Evolutionary conservation across 2,329 filamentous ascomycete genomes (phyloP).

Genomic region (Ceratocystis cubensis): DNA sequence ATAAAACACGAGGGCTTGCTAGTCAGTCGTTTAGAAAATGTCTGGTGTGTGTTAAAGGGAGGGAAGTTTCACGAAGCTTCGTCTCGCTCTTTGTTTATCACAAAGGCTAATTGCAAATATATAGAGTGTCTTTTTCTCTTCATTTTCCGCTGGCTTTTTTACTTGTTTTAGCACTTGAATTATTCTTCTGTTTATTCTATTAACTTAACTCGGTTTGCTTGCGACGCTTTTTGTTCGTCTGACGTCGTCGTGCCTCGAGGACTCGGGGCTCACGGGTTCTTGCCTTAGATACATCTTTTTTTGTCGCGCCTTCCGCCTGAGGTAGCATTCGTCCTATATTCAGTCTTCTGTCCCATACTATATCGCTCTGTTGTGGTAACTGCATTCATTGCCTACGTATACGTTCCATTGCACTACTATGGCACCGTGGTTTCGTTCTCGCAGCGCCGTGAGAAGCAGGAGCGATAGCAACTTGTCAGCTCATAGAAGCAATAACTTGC

Average conservation of each 20-base stretch:
- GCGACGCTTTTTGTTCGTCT: no score
- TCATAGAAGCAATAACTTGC: background rate
- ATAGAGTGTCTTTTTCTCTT: no score
- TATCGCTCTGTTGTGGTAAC: background rate
- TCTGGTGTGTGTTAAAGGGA: background rate
- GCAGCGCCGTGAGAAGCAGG: background rate
- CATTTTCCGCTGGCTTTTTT: no score
- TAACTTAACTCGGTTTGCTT: no score
- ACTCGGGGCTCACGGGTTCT: background rate
- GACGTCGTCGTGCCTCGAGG: background rate
- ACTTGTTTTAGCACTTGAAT: no score
- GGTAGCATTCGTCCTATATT: background rate
- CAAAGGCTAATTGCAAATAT: no score
- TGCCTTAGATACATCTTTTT: background rate
- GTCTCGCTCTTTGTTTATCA: no score
- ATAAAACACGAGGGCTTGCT: background rate
- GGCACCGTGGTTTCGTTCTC: constrained; percentile 3
- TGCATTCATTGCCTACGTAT: background rate
- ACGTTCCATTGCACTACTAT: background rate
- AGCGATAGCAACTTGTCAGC: background rate
- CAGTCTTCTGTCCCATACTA: background rate
- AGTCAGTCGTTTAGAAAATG: background rate
- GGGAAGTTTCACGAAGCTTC: background rate
- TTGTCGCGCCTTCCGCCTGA: background rate
- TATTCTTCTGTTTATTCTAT: no score